Percentiles rank a stretch among this genome's conserved stretches.
phyloP scores from a whole-genome alignment of 345 rosid genomes.

The Populus euphratica region DNA sequence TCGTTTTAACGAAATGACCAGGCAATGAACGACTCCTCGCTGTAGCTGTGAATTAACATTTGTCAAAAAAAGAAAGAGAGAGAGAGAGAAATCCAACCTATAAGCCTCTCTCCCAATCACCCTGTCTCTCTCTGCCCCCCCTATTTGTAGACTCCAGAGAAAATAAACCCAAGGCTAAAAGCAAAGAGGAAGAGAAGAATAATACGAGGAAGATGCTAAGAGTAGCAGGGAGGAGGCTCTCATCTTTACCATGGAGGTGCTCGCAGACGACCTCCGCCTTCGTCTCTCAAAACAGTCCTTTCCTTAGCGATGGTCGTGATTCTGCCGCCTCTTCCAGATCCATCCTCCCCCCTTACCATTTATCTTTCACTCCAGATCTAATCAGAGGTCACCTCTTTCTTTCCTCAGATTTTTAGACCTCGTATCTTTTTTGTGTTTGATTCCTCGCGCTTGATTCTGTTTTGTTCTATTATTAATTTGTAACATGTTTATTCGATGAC shows the following conservation, averaged over 20 bases:
- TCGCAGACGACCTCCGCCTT: conserved; percentile 37
- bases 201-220: conserved; percentile 55
- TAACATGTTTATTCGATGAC: not conserved
- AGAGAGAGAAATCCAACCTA: not conserved
- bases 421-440: not conserved
- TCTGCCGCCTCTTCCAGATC: conserved; percentile 37
- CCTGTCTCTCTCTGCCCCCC: not conserved
- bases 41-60: not conserved
- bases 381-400: conserved; percentile 47
- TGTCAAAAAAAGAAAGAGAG: not conserved
- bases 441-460: not conserved
- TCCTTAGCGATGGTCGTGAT: conserved; percentile 13
- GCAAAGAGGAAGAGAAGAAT: not conserved
- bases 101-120: not conserved
- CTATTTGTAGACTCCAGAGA: not conserved
- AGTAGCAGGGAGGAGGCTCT: conserved; percentile 68
- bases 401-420: not conserved
- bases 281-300: conserved; percentile 29
- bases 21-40: not conserved
- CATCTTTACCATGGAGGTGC: conserved; percentile 46
- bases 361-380: conserved; percentile 31
- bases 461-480: not conserved
- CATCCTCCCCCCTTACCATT: conserved; percentile 18
- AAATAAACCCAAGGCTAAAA: not conserved
- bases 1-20: not conserved